These are phyloP conservation scores for Calonectria hongkongensis DNA, from an alignment of 2,329 filamentous ascomycete genomes.

Conservation along the genomic window DNA sequence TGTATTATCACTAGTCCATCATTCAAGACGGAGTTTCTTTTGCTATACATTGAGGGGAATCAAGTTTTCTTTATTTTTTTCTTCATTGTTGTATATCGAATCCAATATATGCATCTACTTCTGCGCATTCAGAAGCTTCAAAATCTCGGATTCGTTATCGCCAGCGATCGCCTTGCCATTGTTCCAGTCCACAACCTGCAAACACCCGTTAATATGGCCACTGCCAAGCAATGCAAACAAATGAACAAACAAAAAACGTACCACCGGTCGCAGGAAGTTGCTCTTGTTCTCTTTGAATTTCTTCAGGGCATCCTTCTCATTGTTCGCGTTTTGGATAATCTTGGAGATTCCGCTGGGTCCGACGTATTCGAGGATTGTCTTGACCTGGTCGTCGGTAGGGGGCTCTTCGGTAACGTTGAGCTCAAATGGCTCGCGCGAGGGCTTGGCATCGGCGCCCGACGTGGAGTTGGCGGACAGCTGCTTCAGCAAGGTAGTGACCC, in stretches of 20 bases:
- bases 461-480: constrained; percentile 83
- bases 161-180: constrained; percentile 88
- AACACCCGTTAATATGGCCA: constrained; percentile 17
- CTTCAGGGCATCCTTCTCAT: constrained; percentile 85
- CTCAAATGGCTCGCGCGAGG: constrained; percentile 83
- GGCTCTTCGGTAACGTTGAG: constrained; percentile 87
- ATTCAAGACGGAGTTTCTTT: constrained; percentile 23
- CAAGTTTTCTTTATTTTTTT: constrained; percentile 36
- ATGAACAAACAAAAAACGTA: constrained; percentile 64
- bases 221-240: background rate
- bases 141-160: constrained; percentile 90
- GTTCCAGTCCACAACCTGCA: constrained; percentile 89
- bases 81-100: constrained; percentile 37
- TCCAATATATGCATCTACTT: constrained; percentile 54
- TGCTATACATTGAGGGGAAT: constrained; percentile 46
- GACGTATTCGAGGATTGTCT: constrained; percentile 89
- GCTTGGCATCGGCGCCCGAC: constrained; percentile 74
- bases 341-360: constrained; percentile 75
- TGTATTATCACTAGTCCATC: constrained; percentile 16
- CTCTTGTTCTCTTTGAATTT: constrained; percentile 82
- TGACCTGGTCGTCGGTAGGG: constrained; percentile 88
- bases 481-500: constrained; percentile 86
- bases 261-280: constrained; percentile 85
- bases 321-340: constrained; percentile 84
- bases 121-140: constrained; percentile 83